Conservation (phyloP, 2,329 filamentous ascomycete species). For the Calonectria hongkongensis region DNA sequence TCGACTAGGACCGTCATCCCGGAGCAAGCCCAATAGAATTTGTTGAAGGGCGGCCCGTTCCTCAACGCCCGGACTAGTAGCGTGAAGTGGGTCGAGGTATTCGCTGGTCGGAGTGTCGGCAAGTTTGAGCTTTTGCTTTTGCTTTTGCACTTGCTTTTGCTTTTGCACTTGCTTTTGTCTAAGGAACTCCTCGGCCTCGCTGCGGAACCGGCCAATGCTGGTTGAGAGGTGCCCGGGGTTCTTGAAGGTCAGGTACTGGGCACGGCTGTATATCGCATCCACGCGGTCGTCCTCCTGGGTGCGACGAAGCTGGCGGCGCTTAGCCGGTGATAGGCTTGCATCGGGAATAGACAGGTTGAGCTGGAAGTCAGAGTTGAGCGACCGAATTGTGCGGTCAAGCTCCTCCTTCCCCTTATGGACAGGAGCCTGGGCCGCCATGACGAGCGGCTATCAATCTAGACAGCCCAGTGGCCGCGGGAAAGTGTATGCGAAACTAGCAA, state of each 20-base stretch:
- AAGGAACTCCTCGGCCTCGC: constrained; percentile 46
- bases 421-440: constrained; percentile 43
- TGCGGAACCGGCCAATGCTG: constrained; percentile 52
- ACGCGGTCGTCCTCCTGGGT: constrained; percentile 50
- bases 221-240: constrained; percentile 43
- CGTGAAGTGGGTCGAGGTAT: constrained; percentile 48
- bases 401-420: constrained; percentile 41
- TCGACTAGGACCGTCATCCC: constrained; percentile 37
- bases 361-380: constrained; percentile 53
- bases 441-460: constrained; percentile 26
- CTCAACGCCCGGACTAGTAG: constrained; percentile 43
- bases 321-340: constrained; percentile 52
- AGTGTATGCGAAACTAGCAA: constrained; percentile 29
- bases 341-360: constrained; percentile 53
- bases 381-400: constrained; percentile 51
- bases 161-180: constrained; percentile 38
- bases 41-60: constrained; percentile 53
- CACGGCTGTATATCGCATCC: constrained; percentile 50
- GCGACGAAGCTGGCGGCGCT: constrained; percentile 44
- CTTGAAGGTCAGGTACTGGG: constrained; percentile 49
- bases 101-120: constrained; percentile 46
- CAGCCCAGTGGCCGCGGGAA: constrained; percentile 9
- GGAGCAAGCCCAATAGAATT: constrained; percentile 49
- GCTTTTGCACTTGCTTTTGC: constrained; percentile 39
- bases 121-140: constrained; percentile 29